A percentile compares a stretch with the other conserved stretches of the same genome.
phyloP scores from a whole-genome alignment of 2,329 filamentous ascomycete genomes.

The Colletotrichum musae region DNA sequence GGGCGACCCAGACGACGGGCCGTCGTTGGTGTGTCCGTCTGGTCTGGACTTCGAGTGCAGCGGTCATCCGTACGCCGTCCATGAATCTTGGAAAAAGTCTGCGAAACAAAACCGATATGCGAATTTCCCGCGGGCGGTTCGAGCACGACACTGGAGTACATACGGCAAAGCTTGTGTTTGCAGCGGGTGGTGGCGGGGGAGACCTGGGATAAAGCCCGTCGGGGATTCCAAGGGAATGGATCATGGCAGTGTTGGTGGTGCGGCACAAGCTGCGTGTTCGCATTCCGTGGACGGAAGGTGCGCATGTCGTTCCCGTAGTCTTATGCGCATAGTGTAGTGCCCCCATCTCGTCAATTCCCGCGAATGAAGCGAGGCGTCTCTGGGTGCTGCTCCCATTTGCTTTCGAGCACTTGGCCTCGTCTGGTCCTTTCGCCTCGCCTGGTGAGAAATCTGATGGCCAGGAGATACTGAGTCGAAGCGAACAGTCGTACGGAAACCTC shows the following conservation, averaged over 20 bases:
- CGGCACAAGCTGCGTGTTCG: constrained; percentile 29
- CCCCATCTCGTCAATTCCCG: no score
- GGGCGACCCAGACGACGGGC: constrained; percentile 13
- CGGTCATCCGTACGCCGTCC: not conserved
- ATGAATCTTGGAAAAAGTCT: constrained; percentile 15
- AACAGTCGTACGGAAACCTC: no score
- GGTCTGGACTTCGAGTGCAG: not conserved
- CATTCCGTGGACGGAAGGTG: constrained; percentile 22
- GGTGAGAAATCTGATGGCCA: no score
- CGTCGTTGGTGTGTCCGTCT: constrained; percentile 28
- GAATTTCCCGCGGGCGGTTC: not conserved
- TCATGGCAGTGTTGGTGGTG: constrained; percentile 24
- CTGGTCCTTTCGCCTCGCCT: no score
- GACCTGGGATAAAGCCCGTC: constrained; percentile 25
- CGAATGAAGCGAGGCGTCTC: no score
- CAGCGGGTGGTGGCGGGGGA: not conserved
- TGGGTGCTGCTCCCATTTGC: no score
- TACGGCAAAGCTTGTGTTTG: constrained; percentile 9
- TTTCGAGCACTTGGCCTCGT: no score
- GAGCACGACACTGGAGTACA: not conserved
- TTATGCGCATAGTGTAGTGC: constrained; percentile 29
- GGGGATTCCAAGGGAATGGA: not conserved
- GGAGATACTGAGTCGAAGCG: no score
- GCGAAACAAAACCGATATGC: constrained; percentile 28
- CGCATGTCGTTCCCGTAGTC: constrained; percentile 26